Evolutionary conservation across 441 rosid species (phyloP), one percentile per base, ranked within the genome.

Genomic region (Populus hybrid): DNA sequence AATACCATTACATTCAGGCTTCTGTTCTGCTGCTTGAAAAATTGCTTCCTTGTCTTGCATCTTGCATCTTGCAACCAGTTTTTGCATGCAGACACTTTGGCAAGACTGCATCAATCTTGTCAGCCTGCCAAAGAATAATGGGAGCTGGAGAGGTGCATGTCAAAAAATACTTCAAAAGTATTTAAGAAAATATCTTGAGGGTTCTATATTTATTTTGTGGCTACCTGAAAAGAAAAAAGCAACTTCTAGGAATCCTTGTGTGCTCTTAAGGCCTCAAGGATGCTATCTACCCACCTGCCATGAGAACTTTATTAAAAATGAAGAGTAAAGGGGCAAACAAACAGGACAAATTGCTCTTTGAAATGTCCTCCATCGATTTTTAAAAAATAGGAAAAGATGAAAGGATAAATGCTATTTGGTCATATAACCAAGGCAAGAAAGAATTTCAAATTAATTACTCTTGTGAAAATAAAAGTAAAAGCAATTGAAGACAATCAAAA

Each of bases 211-310:
- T 59, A 59, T 59, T 2, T 16, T 28, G 65, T 3, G 71, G 75
- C 63, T 65, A 80, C 88, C 84, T 79, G 45, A 69, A 59, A 29
- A 10, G 18, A 33, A 40, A 76, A 71, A n/a, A 29, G 40, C 68
- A 65, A 76, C 76, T 69, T 68, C 85, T 85, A 81, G 53, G 78
- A 64, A 29, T 59, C 79, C 63, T 85, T 82, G 76, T 86, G 88
- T 82, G 86, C 85, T 71, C 73, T 78, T 86, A 93, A 80, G 79
- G 98, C 97, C 85, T 92, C 93, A 79, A 85, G 85, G 77, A 93
- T 90, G 87, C 97, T 90, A 76, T 75, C 85, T 9, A 93, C 90
- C 99, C 99, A 93, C 84, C 99, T 94, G 89, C 83, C 78, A 82
- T 67, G 64, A 70, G 38, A 67, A 35, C 76, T 12, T 80, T 78